Conservation (phyloP, 345 rosid species). For the Raphanus sativus region DNA sequence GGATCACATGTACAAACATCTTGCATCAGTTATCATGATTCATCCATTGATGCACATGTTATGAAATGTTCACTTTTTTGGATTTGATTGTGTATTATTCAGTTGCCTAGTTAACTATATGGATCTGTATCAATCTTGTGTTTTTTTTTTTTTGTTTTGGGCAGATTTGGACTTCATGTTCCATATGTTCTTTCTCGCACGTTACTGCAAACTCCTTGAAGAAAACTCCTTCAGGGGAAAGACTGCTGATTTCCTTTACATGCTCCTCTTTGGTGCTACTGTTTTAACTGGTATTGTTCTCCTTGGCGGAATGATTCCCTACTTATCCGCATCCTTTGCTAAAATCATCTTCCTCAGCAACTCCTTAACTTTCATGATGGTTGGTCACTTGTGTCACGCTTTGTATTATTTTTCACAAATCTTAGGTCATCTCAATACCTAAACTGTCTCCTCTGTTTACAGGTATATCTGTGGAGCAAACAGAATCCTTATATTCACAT, state of each 20-base stretch:
- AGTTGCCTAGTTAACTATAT: not conserved
- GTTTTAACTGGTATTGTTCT: constrained; percentile 86
- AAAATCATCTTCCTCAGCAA: constrained; percentile 96
- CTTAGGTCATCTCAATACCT: not conserved
- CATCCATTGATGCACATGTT: no score
- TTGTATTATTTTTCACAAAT: not conserved
- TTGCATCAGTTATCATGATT: no score
- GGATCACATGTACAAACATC: no score
- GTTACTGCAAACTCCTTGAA: constrained; percentile 98
- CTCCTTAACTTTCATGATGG: constrained; percentile 99
- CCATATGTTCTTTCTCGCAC: constrained; percentile 98
- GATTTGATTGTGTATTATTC: no score
- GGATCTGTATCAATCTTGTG: not conserved
- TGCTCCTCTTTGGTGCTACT: constrained; percentile 95
- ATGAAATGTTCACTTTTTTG: no score
- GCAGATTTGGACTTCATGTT: constrained; percentile 97
- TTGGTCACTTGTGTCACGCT: constrained; percentile 34
- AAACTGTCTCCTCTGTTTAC: not conserved
- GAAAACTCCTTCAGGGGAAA: constrained; percentile 98
- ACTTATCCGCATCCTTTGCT: constrained; percentile 87
- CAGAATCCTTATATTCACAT: constrained; percentile 97
- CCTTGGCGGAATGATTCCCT: constrained; percentile 92
- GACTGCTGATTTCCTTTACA: constrained; percentile 96
- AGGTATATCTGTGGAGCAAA: constrained; percentile 99
- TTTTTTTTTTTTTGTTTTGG: not conserved